These are phyloP conservation scores for Ceratobasidium papillatum DNA, from an alignment of 1,284 basidiomycete species.

Conservation along the genomic window DNA sequence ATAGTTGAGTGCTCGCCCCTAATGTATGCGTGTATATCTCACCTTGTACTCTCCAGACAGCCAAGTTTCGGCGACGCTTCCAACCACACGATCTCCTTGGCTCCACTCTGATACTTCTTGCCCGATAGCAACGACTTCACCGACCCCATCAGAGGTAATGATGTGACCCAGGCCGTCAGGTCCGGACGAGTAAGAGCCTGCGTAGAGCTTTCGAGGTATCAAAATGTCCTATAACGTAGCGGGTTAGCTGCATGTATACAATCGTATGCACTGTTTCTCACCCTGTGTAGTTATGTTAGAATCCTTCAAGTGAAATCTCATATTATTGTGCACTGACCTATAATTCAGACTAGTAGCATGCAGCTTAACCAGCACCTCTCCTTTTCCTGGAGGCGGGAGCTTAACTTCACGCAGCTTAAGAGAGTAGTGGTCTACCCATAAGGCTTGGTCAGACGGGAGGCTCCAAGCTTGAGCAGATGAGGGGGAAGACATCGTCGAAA, in stretches of 20 bases:
- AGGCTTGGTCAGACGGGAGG: background rate
- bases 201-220: background rate
- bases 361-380: slow-evolving; percentile 21
- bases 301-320: slow-evolving; percentile 9
- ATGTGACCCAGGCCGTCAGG: slow-evolving; percentile 48
- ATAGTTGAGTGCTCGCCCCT: background rate
- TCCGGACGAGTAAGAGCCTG: background rate
- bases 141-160: slow-evolving; percentile 70
- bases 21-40: slow-evolving; percentile 20
- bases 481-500: background rate
- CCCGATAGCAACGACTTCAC: slow-evolving; percentile 66
- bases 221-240: background rate
- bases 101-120: slow-evolving; percentile 61
- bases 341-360: background rate
- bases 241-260: background rate
- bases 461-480: slow-evolving; percentile 11
- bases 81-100: slow-evolving; percentile 64
- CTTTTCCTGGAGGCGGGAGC: background rate
- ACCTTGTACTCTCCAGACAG: slow-evolving; percentile 55
- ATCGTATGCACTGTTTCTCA: background rate
- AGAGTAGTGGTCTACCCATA: background rate
- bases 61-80: slow-evolving; percentile 58
- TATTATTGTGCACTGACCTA: background rate
- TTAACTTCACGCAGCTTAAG: background rate
- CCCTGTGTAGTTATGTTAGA: slow-evolving; percentile 13